phyloP scores from a whole-genome alignment of 257 asterid species.

The Rhazya stricta region DNA sequence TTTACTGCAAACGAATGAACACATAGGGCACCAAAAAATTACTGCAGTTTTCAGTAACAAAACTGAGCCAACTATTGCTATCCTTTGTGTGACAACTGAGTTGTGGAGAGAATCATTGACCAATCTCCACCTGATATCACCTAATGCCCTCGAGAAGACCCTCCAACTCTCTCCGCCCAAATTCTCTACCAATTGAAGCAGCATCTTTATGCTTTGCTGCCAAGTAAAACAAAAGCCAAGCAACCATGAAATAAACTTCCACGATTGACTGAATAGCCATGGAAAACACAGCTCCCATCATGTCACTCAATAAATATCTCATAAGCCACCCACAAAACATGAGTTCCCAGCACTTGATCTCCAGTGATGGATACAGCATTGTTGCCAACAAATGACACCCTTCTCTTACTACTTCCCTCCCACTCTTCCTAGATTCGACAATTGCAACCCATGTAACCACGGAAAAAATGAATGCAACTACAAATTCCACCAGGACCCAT shows the following conservation, averaged over 20 bases:
- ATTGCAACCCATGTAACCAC: constrained; percentile 83
- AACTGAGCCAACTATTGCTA: constrained; percentile 31
- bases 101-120: constrained; percentile 13
- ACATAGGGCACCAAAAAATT: constrained; percentile 31
- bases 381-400: constrained; percentile 62
- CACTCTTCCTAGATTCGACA: constrained; percentile 74
- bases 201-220: constrained; percentile 75
- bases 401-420: constrained; percentile 82
- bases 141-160: constrained; percentile 57
- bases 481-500: constrained; percentile 69
- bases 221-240: constrained; percentile 75
- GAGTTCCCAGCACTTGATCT: constrained; percentile 71
- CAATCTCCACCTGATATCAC: constrained; percentile 31
- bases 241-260: constrained; percentile 84
- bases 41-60: constrained; percentile 31
- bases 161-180: constrained; percentile 73
- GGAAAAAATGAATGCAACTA: constrained; percentile 64
- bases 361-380: constrained; percentile 57
- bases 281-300: constrained; percentile 50
- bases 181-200: constrained; percentile 49
- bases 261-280: constrained; percentile 59
- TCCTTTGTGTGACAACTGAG: constrained; percentile 27
- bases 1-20: constrained; percentile 27
- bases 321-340: constrained; percentile 65
- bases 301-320: constrained; percentile 56